Evolutionary conservation across 1,284 basidiomycete genomes (phyloP), one percentile per base, ranked within the genome.

Genomic region (Moesziomyces parantarcticus): DNA sequence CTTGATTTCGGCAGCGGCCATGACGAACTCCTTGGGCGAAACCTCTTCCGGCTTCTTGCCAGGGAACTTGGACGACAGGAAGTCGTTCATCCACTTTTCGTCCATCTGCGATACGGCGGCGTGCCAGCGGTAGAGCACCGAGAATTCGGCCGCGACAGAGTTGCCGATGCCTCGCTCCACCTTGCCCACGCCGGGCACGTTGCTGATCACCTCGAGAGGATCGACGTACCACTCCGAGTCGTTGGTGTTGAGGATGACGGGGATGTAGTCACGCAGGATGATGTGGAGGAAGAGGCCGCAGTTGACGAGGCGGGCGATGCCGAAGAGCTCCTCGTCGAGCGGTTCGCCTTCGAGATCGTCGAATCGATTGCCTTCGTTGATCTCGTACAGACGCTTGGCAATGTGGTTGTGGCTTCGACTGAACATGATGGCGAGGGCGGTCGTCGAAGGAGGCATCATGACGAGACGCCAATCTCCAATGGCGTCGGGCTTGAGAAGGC

Each of bases 361-460:
- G 56, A 75, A 77, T 9, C 66, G 63, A 4, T 65, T 39, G 22
- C 42, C 46, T 50, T 79, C 77, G 53, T 79, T 78, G 43, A 78
- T 88, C 53, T 87, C 85, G 23, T 90, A 79, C 39, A 94, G 86
- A 75, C 88, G 89, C 60, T 90, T 86, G 0, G 90, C 91, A 62
- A 92, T 88, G 79, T 88, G 92, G 79, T 95, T 95, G 84, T 95
- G 93, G 63, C 76, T 75, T 44, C 81, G 77, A 74, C 86, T 88
- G 67, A 93, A 86, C 7, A 93, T 84, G 23, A 92, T 87, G 3
- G 91, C 85, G 44, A 92, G 86, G 0, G 90, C 90, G 63, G 89
- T 88, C 9, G 87, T 87, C 2, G 90, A 86, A 14, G 92, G 91
- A 1, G 92, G 91, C 89, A 93, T 91, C 75, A 90, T 86, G 51